Conservation (phyloP, 495 filamentous ascomycete species). For the Penicillium lagena region DNA sequence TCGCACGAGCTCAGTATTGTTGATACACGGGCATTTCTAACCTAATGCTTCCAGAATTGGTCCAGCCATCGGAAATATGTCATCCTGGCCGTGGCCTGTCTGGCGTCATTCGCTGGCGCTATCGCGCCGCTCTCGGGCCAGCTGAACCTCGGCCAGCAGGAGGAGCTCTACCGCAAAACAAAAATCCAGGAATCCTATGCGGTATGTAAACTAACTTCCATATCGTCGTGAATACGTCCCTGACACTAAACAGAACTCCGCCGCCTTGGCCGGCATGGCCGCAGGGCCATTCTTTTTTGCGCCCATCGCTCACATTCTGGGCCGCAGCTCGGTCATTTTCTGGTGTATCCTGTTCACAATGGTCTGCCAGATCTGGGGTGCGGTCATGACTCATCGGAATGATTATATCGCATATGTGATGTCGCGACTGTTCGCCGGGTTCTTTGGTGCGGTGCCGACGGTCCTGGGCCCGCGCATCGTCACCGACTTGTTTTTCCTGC, state of each 20-base stretch:
- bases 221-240: neutral
- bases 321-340: slow-evolving; percentile 36
- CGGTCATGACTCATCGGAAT: slow-evolving; percentile 31
- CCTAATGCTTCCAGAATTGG: slow-evolving; percentile 31
- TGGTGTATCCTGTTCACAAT: slow-evolving; percentile 34
- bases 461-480: slow-evolving; percentile 34
- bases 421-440: slow-evolving; percentile 35
- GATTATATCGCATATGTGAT: slow-evolving; percentile 39
- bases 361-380: slow-evolving; percentile 33
- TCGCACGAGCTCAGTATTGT: neutral
- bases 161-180: slow-evolving; percentile 20
- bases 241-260: slow-evolving; percentile 24
- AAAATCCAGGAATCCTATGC: slow-evolving; percentile 19
- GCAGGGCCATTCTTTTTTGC: slow-evolving; percentile 38
- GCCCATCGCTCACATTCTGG: slow-evolving; percentile 30
- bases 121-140: slow-evolving; percentile 27
- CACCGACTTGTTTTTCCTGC: slow-evolving; percentile 40
- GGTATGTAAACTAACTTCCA: slow-evolving; percentile 3
- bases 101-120: slow-evolving; percentile 24
- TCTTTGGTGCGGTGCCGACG: slow-evolving; percentile 32
- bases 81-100: slow-evolving; percentile 23
- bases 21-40: neutral
- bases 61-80: slow-evolving; percentile 34
- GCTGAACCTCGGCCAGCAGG: slow-evolving; percentile 24
- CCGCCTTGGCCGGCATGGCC: slow-evolving; percentile 34